These are phyloP conservation scores for Suillus alpinus DNA, from an alignment of 768 basidiomycete species.

Conservation along the genomic window DNA sequence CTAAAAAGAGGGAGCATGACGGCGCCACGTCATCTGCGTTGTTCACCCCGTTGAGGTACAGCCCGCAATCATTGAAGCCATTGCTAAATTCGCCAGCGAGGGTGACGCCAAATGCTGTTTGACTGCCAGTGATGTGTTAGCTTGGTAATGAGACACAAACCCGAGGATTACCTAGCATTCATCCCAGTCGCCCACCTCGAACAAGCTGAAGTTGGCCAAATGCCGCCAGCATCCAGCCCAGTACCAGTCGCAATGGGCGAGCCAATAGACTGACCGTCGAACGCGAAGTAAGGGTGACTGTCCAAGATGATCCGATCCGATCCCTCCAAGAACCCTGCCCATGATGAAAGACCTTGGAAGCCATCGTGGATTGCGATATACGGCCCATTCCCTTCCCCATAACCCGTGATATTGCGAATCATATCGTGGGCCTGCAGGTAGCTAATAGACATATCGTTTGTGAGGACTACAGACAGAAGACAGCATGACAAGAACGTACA, in stretches of 20 bases:
- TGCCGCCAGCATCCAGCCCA: conserved; percentile 36
- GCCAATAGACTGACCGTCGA: conserved; percentile 37
- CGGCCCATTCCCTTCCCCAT: conserved; percentile 59
- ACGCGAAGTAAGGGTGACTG: conserved; percentile 68
- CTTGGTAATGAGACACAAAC: not conserved
- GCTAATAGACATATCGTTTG: conserved; percentile 30
- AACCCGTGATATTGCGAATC: conserved; percentile 71
- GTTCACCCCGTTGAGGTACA: conserved; percentile 39
- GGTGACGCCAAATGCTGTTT: conserved; percentile 62
- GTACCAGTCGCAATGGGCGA: conserved; percentile 34
- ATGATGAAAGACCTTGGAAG: conserved; percentile 44
- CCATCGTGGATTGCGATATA: conserved; percentile 64
- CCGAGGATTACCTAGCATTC: conserved; percentile 37
- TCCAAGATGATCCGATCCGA: conserved; percentile 63
- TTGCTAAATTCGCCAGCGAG: conserved; percentile 76
- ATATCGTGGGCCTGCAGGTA: conserved; percentile 57
- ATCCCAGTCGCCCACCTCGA: conserved; percentile 53
- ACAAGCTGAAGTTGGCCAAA: conserved; percentile 53
- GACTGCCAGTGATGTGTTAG: conserved; percentile 28
- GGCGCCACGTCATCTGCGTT: conserved; percentile 22
- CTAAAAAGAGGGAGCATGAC: conserved; percentile 42
- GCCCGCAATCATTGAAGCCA: conserved; percentile 65
- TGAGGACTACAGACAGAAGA: not conserved
- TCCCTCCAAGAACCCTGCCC: conserved; percentile 53
- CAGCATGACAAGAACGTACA: conserved; percentile 43